Evolutionary conservation across 768 basidiomycete genomes (phyloP).

Genomic region (Myochromella boudieri): DNA sequence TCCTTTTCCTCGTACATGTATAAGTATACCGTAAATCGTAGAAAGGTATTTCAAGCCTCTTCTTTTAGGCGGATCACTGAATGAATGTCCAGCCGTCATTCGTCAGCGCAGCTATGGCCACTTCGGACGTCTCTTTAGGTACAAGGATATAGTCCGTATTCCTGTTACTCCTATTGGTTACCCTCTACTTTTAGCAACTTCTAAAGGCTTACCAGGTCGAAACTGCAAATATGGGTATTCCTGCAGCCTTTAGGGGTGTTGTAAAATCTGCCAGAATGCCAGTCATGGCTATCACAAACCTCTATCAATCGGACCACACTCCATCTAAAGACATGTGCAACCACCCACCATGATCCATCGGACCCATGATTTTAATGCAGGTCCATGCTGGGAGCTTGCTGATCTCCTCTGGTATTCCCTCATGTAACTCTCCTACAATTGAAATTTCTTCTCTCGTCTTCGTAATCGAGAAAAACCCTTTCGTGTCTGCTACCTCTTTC

Average conservation of each 20-base stretch:
- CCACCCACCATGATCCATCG: conserved; percentile 63
- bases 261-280: conserved; percentile 57
- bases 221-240: conserved; percentile 56
- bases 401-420: conserved; percentile 33
- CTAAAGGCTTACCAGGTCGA: conserved; percentile 54
- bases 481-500: conserved; percentile 24
- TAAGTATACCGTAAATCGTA: background rate
- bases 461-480: conserved; percentile 52
- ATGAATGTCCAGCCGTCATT: conserved; percentile 54
- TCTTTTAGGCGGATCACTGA: conserved; percentile 13
- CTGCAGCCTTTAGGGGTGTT: conserved; percentile 48
- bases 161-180: conserved; percentile 32
- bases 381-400: conserved; percentile 47
- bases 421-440: conserved; percentile 46
- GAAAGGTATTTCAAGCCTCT: background rate
- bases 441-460: conserved; percentile 63
- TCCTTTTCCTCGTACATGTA: background rate
- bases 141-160: conserved; percentile 69
- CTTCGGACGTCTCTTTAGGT: conserved; percentile 38
- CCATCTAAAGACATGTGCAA: background rate
- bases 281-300: conserved; percentile 42
- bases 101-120: conserved; percentile 42
- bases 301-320: background rate
- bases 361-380: conserved; percentile 63
- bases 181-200: background rate